A percentile compares a stretch with the other conserved stretches of the same genome.
phyloP scores from a whole-genome alignment of 495 filamentous ascomycete genomes.

The Annulohypoxylon bovei region DNA sequence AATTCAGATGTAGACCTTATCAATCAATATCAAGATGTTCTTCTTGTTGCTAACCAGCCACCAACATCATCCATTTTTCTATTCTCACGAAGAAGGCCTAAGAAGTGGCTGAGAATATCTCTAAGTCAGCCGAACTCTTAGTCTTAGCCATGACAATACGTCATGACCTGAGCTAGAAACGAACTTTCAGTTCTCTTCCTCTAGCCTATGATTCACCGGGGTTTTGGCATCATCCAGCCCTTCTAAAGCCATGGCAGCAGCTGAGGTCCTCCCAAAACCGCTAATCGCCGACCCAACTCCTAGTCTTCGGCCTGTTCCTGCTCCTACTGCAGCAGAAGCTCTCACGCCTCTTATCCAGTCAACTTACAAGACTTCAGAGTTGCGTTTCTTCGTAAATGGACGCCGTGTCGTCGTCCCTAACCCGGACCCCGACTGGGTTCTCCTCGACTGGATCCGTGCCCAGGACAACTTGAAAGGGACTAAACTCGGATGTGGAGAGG shows the following conservation, averaged over 20 bases:
- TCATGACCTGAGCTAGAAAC: not conserved
- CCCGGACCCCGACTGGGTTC: constrained; percentile 45
- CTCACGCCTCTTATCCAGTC: constrained; percentile 38
- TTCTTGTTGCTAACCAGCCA: not conserved
- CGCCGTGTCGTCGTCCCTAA: constrained; percentile 39
- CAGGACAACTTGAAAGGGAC: constrained; percentile 39
- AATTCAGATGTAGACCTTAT: not conserved
- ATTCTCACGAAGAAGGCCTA: not conserved
- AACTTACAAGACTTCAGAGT: constrained; percentile 37
- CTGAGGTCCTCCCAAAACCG: constrained; percentile 29
- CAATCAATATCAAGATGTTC: not conserved
- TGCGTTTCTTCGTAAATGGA: constrained; percentile 50
- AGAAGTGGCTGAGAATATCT: not conserved
- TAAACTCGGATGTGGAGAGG: constrained; percentile 75
- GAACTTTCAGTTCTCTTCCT: not conserved
- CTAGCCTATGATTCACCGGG: not conserved
- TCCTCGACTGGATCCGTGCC: constrained; percentile 42
- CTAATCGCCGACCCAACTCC: not conserved
- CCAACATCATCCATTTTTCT: not conserved
- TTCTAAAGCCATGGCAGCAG: constrained; percentile 26
- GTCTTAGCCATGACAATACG: too few relatives aligned
- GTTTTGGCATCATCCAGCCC: not conserved
- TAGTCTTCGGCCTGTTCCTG: constrained; percentile 1
- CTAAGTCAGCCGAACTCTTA: not conserved
- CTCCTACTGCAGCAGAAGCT: constrained; percentile 33